Evolutionary conservation across 164 flowering plant genomes (phyloP).

Genomic region (Tetracentron sinense): DNA sequence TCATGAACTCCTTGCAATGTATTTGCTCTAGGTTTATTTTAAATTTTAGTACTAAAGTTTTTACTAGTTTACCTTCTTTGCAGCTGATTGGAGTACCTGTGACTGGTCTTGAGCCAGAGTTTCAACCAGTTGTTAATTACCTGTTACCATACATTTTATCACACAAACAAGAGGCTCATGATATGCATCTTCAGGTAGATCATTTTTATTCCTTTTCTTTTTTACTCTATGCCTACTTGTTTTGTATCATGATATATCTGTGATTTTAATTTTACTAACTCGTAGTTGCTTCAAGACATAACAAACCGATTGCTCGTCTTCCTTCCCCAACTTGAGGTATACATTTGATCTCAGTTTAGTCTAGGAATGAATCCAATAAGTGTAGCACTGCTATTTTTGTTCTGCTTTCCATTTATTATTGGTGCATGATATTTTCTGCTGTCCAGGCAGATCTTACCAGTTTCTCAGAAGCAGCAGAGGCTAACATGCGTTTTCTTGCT

Average conservation of each 20-base stretch:
- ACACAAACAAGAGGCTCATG: slow-evolving; percentile 70
- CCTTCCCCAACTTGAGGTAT: slow-evolving; percentile 95
- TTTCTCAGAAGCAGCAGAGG: slow-evolving; percentile 63
- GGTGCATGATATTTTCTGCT: slow-evolving; percentile 12
- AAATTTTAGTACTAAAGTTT: background rate
- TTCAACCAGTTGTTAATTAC: slow-evolving; percentile 80
- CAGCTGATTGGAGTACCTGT: slow-evolving; percentile 85
- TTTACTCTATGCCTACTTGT: slow-evolving; percentile 5
- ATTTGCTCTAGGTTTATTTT: background rate
- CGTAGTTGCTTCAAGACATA: slow-evolving; percentile 91
- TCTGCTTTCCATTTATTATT: slow-evolving; percentile 1
- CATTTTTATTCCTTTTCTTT: slow-evolving; percentile 2
- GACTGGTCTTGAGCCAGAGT: slow-evolving; percentile 80
- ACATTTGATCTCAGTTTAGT: background rate
- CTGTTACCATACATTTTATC: slow-evolving; percentile 74
- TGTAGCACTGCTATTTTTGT: background rate
- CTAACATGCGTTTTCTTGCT: slow-evolving; percentile 67
- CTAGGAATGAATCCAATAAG: background rate
- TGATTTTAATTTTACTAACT: slow-evolving; percentile 35
- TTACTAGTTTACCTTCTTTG: slow-evolving; percentile 13
- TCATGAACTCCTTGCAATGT: background rate
- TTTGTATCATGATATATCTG: slow-evolving; percentile 16
- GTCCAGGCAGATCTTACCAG: slow-evolving; percentile 68
- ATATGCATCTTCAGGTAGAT: slow-evolving; percentile 82
- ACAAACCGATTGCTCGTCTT: slow-evolving; percentile 59